Conservation (phyloP, 306 rosid genomes). For the Trifolium subterraneum region DNA sequence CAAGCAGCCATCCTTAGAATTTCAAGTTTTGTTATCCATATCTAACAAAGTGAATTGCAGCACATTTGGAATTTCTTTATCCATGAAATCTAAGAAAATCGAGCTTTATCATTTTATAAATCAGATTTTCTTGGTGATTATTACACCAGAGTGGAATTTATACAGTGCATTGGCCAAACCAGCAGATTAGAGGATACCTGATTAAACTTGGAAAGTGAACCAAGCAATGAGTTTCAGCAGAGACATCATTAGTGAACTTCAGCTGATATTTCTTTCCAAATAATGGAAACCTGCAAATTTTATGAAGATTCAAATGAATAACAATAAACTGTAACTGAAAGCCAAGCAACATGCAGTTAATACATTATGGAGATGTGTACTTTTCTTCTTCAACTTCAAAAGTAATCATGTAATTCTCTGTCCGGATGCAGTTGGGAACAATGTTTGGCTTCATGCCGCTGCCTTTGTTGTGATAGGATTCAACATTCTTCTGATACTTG, state of each 20-base stretch:
- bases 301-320: slow-evolving; percentile 37
- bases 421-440: slow-evolving; percentile 97
- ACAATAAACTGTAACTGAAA: slow-evolving; percentile 22
- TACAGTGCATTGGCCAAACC: slow-evolving; percentile 17
- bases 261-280: slow-evolving; percentile 96
- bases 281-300: slow-evolving; percentile 79
- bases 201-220: slow-evolving; percentile 97
- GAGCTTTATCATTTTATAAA: slow-evolving; percentile 29
- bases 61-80: slow-evolving; percentile 13
- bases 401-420: slow-evolving; percentile 93
- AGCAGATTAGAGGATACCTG: slow-evolving; percentile 63
- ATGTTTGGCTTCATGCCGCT: slow-evolving; percentile 91
- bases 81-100: slow-evolving; percentile 22
- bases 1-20: background rate
- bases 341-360: slow-evolving; percentile 32
- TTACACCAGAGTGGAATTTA: slow-evolving; percentile 20
- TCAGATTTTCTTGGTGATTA: slow-evolving; percentile 11
- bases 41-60: slow-evolving; percentile 20
- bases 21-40: slow-evolving; percentile 18
- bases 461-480: slow-evolving; percentile 92
- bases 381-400: slow-evolving; percentile 99
- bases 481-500: slow-evolving; percentile 97
- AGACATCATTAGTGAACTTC: slow-evolving; percentile 74
- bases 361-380: slow-evolving; percentile 50
- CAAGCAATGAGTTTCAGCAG: slow-evolving; percentile 88